phyloP scores from a whole-genome alignment of 495 filamentous ascomycete genomes.

The Xylaria acuta region DNA sequence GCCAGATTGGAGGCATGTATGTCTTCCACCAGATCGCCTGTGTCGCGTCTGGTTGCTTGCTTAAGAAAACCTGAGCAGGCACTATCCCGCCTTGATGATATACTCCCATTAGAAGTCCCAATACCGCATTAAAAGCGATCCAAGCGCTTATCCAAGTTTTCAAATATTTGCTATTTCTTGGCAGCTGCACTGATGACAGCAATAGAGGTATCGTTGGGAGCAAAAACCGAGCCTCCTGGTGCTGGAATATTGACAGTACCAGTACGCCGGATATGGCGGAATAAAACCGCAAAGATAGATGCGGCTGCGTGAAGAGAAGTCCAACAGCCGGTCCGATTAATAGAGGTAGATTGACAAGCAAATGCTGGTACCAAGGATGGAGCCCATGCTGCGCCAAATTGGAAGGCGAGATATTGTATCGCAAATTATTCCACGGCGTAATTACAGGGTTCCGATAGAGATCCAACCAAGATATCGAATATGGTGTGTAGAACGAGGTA shows the following conservation, averaged over 20 bases:
- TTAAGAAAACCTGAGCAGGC: slow-evolving; percentile 73
- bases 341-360: slow-evolving; percentile 83
- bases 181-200: slow-evolving; percentile 79
- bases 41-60: slow-evolving; percentile 63
- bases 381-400: slow-evolving; percentile 91
- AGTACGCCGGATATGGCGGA: slow-evolving; percentile 83
- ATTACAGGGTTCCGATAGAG: slow-evolving; percentile 69
- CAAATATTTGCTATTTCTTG: slow-evolving; percentile 55
- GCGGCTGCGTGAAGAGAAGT: slow-evolving; percentile 66
- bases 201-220: slow-evolving; percentile 88
- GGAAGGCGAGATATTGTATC: slow-evolving; percentile 76
- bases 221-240: slow-evolving; percentile 95
- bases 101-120: slow-evolving; percentile 85
- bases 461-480: slow-evolving; percentile 62
- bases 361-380: slow-evolving; percentile 90
- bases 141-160: slow-evolving; percentile 70
- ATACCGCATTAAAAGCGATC: slow-evolving; percentile 79
- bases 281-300: slow-evolving; percentile 64
- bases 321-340: slow-evolving; percentile 87
- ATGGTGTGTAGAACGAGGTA: slow-evolving; percentile 76
- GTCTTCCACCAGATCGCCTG: slow-evolving; percentile 97
- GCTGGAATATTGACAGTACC: slow-evolving; percentile 82
- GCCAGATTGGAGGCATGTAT: slow-evolving; percentile 91
- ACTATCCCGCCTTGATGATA: slow-evolving; percentile 96
- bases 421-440: slow-evolving; percentile 89